Base-by-base conservation (phyloP, 805 yeast species). In the Myxozyma udenii region DNA sequence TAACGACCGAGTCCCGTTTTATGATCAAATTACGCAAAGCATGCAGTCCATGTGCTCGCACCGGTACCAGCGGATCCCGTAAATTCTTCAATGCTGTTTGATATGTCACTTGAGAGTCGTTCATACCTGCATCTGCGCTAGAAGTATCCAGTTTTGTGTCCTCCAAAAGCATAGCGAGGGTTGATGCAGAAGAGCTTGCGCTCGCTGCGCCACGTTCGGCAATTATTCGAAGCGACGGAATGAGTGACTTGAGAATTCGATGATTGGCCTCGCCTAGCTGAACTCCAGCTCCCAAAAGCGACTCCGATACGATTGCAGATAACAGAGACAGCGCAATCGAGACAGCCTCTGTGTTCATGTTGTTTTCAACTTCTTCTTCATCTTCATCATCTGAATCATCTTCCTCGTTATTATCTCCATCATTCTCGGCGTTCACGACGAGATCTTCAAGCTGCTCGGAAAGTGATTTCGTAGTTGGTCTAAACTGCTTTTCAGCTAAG, bases 21-120 rank as follows among this genome's bases (percentile, higher is more conserved):
- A 70, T 74, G 4, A 80, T 73, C 39, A 88, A 71, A 50, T 76
- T 74, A 25, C 87, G 72, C 26, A 91, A 66, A 22, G 82, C 67
- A 56, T 78, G 78, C 6, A 93, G 69, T 0, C 98, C 98, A 66
- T 86, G 89, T 0, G 95, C 98, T 48, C 89, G 74, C 1, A 91
- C 78, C 0, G 98, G 96, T 2, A 86, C 83, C 39, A 85, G 69
- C 0, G 90, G 85, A 67, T 90, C 96, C 50, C 80, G 81, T 39
- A 93, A 67, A 53, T 82, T 79, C 1, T 77, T 71, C 33, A 87
- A 69, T 0, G 96, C 96, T 28, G 78, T 72, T 14, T 77, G 75
- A 42, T 85, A 68, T 0, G 57, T 55, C 4, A 51, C 57, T 24
- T 57, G 61, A 21, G 58, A 51, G n/a, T 49, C 58, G 12, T 49